Conservation (phyloP, 2,329 filamentous ascomycete genomes). For the Alternaria brassicicola region DNA sequence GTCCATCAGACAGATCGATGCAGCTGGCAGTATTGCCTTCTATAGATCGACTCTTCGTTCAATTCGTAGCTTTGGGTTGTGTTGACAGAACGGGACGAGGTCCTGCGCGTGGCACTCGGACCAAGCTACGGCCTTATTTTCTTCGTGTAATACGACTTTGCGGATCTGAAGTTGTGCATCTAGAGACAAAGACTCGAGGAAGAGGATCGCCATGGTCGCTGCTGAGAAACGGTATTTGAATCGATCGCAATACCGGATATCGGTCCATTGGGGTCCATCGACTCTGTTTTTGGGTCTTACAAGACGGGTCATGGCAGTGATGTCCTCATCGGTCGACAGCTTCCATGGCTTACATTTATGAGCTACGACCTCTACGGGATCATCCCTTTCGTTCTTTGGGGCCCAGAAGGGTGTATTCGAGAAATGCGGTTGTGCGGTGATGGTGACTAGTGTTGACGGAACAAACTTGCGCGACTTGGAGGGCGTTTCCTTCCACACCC, state of each 20-base stretch:
- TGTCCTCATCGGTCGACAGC: not conserved
- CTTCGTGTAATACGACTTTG: not conserved
- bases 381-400: not conserved
- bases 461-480: not conserved
- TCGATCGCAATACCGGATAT: not conserved
- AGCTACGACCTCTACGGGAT: not conserved
- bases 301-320: not conserved
- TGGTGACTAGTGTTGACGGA: not conserved
- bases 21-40: not conserved
- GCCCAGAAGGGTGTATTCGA: not conserved
- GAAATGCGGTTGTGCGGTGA: not conserved
- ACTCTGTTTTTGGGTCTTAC: not conserved
- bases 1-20: not conserved
- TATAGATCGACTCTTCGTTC: slow-evolving; percentile 3
- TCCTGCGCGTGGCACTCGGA: slow-evolving; percentile 11
- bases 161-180: not conserved
- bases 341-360: not conserved
- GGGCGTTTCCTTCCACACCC: not conserved
- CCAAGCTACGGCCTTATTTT: not conserved
- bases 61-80: slow-evolving; percentile 7
- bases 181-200: not conserved
- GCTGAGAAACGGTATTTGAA: not conserved
- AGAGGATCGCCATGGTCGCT: not conserved
- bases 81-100: slow-evolving; percentile 8
- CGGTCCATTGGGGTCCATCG: not conserved